Conservation (phyloP, 495 filamentous ascomycete genomes). For the Extremus antarcticus region DNA sequence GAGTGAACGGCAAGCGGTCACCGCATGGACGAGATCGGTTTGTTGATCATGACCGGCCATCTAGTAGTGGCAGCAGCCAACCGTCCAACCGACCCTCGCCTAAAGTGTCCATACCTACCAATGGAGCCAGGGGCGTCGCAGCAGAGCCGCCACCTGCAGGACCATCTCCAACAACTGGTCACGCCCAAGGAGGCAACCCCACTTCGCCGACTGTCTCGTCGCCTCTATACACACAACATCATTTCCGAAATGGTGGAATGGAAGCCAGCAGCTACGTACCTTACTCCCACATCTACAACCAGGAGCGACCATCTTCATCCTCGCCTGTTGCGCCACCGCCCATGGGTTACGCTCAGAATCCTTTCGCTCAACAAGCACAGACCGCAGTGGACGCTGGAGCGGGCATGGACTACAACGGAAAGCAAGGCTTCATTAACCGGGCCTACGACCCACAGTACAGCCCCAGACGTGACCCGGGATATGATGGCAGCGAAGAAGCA, state of each 20-base stretch:
- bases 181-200: neutral
- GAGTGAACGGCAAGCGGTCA: neutral
- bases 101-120: neutral
- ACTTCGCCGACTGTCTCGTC: neutral
- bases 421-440: neutral
- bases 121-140: neutral
- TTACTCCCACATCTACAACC: constrained; percentile 18
- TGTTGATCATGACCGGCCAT: neutral
- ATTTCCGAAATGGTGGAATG: neutral
- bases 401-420: neutral
- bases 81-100: neutral
- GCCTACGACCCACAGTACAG: neutral
- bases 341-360: constrained; percentile 10
- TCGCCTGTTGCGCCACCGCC: constrained; percentile 7
- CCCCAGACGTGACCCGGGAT: neutral
- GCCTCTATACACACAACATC: neutral
- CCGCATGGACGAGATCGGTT: neutral
- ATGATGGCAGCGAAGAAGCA: neutral
- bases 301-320: neutral
- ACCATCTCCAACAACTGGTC: neutral
- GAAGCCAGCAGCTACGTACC: constrained; percentile 7
- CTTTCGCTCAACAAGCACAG: constrained; percentile 8
- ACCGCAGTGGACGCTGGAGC: constrained; percentile 4
- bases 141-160: neutral
- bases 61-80: neutral